These are phyloP conservation scores for Knufia fluminis DNA, from an alignment of 2,329 filamentous ascomycete species.

Conservation along the genomic window DNA sequence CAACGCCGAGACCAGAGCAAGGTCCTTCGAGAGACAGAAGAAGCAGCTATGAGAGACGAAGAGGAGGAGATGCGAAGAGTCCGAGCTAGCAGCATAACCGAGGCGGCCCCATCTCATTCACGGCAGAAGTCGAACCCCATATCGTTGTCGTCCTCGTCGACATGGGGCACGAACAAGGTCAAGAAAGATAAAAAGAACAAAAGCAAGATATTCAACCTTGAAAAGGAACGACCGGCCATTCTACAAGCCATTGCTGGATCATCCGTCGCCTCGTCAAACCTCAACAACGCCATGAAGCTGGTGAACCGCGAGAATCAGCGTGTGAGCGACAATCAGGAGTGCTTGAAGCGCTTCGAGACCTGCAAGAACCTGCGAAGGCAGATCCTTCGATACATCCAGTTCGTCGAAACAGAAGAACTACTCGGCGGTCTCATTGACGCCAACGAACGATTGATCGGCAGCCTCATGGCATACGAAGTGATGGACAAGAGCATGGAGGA, in stretches of 20 bases:
- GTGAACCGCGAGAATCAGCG: slow-evolving; percentile 84
- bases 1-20: slow-evolving; percentile 70
- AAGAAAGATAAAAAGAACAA: slow-evolving; percentile 41
- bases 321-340: slow-evolving; percentile 73
- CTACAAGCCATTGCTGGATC: slow-evolving; percentile 81
- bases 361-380: slow-evolving; percentile 80
- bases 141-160: slow-evolving; percentile 18
- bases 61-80: slow-evolving; percentile 30
- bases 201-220: slow-evolving; percentile 64
- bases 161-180: slow-evolving; percentile 18
- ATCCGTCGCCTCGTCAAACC: slow-evolving; percentile 81
- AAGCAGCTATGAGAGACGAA: slow-evolving; percentile 56
- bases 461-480: slow-evolving; percentile 89
- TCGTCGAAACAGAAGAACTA: slow-evolving; percentile 84
- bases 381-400: slow-evolving; percentile 84
- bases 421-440: slow-evolving; percentile 84
- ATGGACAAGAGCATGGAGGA: slow-evolving; percentile 59
- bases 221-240: slow-evolving; percentile 79
- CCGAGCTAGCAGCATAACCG: neutral
- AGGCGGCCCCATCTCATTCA: slow-evolving; percentile 10
- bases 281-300: slow-evolving; percentile 75
- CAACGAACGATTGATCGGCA: slow-evolving; percentile 90
- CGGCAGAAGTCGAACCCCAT: slow-evolving; percentile 17
- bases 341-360: slow-evolving; percentile 67
- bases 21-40: slow-evolving; percentile 69